Evolutionary conservation across 75 land plant genomes (phyloP), one percentile per base, ranked within the genome.

Genomic region (Pinus taeda): DNA sequence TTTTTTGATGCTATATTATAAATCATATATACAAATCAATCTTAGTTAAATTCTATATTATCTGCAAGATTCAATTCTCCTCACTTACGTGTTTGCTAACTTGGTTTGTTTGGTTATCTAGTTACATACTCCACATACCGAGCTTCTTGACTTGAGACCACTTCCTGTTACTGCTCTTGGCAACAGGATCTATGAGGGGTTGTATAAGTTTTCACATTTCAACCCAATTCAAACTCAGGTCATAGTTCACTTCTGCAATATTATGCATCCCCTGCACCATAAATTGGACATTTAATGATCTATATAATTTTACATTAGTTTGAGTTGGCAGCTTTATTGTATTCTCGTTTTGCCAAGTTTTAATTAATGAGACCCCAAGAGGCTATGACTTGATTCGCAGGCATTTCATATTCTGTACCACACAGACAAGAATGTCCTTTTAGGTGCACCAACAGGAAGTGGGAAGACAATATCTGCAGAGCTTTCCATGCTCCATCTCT

Each of bases 381-480:
- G 14, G 77, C 15, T 57, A 59, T 4, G 57, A 0, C 37, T 15
- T 74, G 4, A 74, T 55, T 75, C 71, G 74, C 93, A 97, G 99
- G 83, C 88, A 9, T 97, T 97, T 77, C 98, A 97, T 84, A 82
- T 89, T 37, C 83, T 97, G 55, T 94, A 97, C 77, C 99, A 97
- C 80, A 90, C 99, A 22, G 98, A 95, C 45, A 81, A 84, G 73
- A 97, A 91, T 87, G 94, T 95, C 69, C 95, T 97, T 21, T 77
- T 97, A 64, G 99, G 99, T 42, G 99, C 99, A 66, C 99, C 99
- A 18, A 97, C 99, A 26, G 99, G 99, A 66, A 97, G 99, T 93
- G 99, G 99, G 69, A 97, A 97, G 85, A 97, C 99, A 9, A 97
- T 97, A 77, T 95, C 98, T 64, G 88, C 99, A 74, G 99, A 97